A percentile compares a stretch with the other conserved stretches of the same genome.
phyloP scores from a whole-genome alignment of 2,329 filamentous ascomycete species.

The Colletotrichum orbiculare region DNA sequence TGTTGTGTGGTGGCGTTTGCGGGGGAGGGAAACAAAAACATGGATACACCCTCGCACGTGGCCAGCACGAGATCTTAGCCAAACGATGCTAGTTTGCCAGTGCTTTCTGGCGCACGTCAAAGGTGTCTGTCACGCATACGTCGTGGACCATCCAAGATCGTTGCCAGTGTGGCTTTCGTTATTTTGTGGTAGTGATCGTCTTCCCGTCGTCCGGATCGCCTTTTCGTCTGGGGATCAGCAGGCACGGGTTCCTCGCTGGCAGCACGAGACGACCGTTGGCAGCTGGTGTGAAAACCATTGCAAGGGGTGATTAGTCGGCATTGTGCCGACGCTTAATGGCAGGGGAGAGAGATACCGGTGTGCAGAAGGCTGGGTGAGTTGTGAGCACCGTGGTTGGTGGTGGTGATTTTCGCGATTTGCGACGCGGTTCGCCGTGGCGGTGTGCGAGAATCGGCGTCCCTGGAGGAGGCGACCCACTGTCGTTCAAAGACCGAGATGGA shows the following conservation, averaged over 20 bases:
- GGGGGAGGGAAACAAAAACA: background rate
- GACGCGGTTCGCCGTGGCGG: too few species aligned
- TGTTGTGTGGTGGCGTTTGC: background rate
- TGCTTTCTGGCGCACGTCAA: background rate
- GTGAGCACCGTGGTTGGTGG: too few species aligned
- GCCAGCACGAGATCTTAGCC: constrained; percentile 12
- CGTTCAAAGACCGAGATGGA: too few species aligned
- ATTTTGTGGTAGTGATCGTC: constrained; percentile 17
- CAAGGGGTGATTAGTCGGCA: too few species aligned
- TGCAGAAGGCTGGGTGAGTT: too few species aligned
- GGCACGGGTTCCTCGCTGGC: background rate
- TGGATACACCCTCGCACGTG: constrained; percentile 8
- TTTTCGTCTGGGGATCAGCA: constrained; percentile 14
- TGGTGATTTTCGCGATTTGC: too few species aligned
- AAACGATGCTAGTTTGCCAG: constrained; percentile 2
- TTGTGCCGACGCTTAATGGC: too few species aligned
- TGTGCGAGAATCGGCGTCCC: too few species aligned
- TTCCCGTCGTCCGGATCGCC: constrained; percentile 28
- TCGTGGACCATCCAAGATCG: background rate
- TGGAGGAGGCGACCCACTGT: too few species aligned
- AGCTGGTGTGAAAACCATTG: too few species aligned
- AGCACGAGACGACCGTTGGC: background rate
- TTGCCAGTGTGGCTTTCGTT: background rate
- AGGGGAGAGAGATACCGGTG: too few species aligned
- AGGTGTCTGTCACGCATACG: background rate